These are phyloP conservation scores for Colletotrichum australisinense DNA, from an alignment of 2,329 filamentous ascomycete species.

Conservation along the genomic window DNA sequence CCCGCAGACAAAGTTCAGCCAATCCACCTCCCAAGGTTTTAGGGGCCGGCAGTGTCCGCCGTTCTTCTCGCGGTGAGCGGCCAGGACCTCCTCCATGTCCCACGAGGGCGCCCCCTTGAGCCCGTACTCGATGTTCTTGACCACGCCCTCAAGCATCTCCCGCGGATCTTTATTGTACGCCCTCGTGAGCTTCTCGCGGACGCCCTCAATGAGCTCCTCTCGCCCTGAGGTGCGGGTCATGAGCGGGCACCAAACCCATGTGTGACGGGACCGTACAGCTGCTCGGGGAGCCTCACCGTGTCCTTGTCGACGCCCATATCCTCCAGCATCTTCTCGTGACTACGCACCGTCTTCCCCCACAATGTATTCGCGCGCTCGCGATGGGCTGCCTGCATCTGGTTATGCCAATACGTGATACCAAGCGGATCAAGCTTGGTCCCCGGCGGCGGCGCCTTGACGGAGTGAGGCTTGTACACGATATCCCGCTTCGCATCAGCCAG, in stretches of 20 bases:
- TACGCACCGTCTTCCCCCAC: constrained; percentile 38
- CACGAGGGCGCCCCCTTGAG: neutral
- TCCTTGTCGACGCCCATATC: neutral
- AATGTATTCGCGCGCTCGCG: constrained; percentile 39
- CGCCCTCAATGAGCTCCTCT: constrained; percentile 39
- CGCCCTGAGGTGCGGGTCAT: too few relatives aligned
- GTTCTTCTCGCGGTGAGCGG: neutral
- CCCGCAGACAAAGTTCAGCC: constrained; percentile 26
- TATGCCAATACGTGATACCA: constrained; percentile 44
- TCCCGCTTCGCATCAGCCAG: constrained; percentile 16
- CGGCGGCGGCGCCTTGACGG: constrained; percentile 19
- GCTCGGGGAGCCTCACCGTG: constrained; percentile 41
- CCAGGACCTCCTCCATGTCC: constrained; percentile 20
- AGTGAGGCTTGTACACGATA: constrained; percentile 32
- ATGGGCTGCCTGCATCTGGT: constrained; percentile 39
- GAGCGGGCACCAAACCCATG: too few relatives aligned
- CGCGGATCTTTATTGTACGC: constrained; percentile 41
- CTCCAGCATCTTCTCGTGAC: constrained; percentile 36
- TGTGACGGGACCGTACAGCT: constrained; percentile 45
- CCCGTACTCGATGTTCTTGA: constrained; percentile 31
- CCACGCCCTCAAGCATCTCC: constrained; percentile 41
- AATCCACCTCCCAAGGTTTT: constrained; percentile 19
- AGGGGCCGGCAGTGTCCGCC: neutral
- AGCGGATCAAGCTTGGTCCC: constrained; percentile 42
- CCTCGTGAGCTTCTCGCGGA: constrained; percentile 40